Evolutionary conservation across 2,329 filamentous ascomycete genomes (phyloP), one percentile per base, ranked within the genome.

Genomic region (Neonectria coccinea): DNA sequence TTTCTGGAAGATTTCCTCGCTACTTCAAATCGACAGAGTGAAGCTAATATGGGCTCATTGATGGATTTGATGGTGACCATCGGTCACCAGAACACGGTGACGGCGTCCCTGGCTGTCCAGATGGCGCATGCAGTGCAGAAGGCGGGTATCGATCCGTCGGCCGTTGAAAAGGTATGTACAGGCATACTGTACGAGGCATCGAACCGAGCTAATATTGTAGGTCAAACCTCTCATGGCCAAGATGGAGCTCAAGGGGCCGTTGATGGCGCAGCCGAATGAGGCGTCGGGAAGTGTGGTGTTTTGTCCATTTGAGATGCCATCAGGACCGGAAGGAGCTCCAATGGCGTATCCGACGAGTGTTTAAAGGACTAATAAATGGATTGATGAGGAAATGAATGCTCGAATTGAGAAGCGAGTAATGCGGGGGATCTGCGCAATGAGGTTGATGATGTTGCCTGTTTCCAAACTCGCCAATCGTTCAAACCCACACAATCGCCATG

Each of bases 1-100:
- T 92, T 92, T 67, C 83, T 92, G 1, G 89, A 92, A 67, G 91
- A 92, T 70, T 82, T 91, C 16, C 88, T 89, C 68, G 87, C 85
- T 42, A 85, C 87, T 0, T 83, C 88, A n/a, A 88, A 91, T 2
- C 45, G 31, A 0, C 42, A 53, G 10, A 75, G 72, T 11, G 70
- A 80, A 64, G 85, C 88, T 2, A 91, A 89, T 3, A 80, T 92
- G 31, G 85, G 89, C 67, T 92, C 92, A 67, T 79, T 92, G 14
- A 81, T 92, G 11, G 84, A 85, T n/a, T 87, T 89, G 6, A 89
- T 93, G 81, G 84, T 89, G 39, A 85, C 87, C 2, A 80, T 92
- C 60, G 90, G 89, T 59, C 83, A 82, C 39, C 88, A 87, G 66
- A 91, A 91, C 64, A 87, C 88, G 0, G 80, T 92, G 11, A 90